A percentile compares a stretch with the other conserved stretches of the same genome.
Conservation (phyloP, 768 basidiomycete genomes). For the Trametes villosa region DNA sequence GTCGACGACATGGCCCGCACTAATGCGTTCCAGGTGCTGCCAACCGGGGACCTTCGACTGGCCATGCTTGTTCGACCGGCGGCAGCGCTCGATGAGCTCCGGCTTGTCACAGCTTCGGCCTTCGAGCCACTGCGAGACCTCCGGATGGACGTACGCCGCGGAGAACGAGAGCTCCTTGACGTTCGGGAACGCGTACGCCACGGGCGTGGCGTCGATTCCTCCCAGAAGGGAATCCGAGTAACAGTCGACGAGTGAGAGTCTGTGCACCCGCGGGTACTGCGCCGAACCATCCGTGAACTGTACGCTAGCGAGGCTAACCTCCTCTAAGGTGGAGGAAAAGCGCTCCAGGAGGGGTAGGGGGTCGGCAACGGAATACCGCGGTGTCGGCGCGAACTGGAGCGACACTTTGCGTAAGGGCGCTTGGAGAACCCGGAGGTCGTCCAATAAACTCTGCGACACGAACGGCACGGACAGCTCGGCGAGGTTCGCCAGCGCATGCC, state of each 20-base stretch:
- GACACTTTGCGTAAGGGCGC: neutral
- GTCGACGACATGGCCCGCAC: constrained; percentile 8
- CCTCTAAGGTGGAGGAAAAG: constrained; percentile 1
- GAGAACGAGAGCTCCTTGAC: neutral
- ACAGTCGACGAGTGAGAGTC: constrained; percentile 2
- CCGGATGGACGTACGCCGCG: constrained; percentile 2
- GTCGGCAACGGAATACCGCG: neutral
- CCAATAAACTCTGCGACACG: neutral
- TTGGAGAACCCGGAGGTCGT: neutral
- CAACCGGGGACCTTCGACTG: neutral
- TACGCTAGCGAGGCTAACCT: constrained; percentile 1
- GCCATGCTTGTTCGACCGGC: constrained; percentile 4
- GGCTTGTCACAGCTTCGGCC: constrained; percentile 3
- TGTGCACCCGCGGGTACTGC: neutral
- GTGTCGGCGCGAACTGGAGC: neutral
- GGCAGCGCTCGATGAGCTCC: constrained; percentile 11
- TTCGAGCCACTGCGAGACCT: neutral
- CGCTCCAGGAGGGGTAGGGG: constrained; percentile 6
- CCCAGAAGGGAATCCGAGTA: constrained; percentile 5
- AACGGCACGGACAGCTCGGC: neutral
- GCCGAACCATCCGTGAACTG: neutral
- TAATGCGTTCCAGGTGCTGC: neutral
- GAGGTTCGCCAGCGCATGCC: neutral
- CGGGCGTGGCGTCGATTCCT: constrained; percentile 1
- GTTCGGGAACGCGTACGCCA: neutral